Evolutionary conservation across 768 basidiomycete species (phyloP), one percentile per base, ranked within the genome.

Genomic region (Inosperma sp.): DNA sequence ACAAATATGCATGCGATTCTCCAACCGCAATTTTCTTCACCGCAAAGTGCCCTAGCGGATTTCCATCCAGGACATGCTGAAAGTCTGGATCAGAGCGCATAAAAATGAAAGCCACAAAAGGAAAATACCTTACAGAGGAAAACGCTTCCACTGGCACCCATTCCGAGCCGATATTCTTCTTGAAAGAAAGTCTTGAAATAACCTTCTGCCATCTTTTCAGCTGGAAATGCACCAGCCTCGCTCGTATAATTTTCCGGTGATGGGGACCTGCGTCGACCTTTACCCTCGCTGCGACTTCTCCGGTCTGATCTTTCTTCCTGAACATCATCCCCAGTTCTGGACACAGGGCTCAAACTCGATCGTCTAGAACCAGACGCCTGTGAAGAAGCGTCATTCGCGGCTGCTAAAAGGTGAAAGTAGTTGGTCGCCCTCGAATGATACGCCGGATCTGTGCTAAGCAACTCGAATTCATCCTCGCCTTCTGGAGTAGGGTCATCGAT

Each of bases 21-120:
- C 93, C 93, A 0, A 97, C 88, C 0, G 95, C 93, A 17, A 98
- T 92, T 66, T 96, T 97, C 72, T 98, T 98, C 40, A 96, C 88
- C 0, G 94, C 94, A 65, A 94, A 96, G 57, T 84, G 85, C 23
- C 88, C 88, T 80, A 97, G 77, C 13, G 82, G 74, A 60, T 93
- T 94, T 7, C 87, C 90, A 49, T 96, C 89, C 29, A 97, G 71
- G 17, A 93, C 77, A 67, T 95, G 93, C 82, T 93, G 52, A 12
- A 48, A 14, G 22, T 7, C 55, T 27, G 51, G 30, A 61, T 62
- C 13, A 48, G 35, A 34, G 51, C 9, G 10, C 30, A 29, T 23
- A 36, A 30, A 25, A 9, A 5, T 16, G 29, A 26, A 19, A 43
- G 26, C 36, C n/a, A n/a, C n/a, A 12, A 33, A 19, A 22, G 1